Evolutionary conservation across 352 stramenopile species (phyloP).

Genomic region (Globisporangium camurandrum): DNA sequence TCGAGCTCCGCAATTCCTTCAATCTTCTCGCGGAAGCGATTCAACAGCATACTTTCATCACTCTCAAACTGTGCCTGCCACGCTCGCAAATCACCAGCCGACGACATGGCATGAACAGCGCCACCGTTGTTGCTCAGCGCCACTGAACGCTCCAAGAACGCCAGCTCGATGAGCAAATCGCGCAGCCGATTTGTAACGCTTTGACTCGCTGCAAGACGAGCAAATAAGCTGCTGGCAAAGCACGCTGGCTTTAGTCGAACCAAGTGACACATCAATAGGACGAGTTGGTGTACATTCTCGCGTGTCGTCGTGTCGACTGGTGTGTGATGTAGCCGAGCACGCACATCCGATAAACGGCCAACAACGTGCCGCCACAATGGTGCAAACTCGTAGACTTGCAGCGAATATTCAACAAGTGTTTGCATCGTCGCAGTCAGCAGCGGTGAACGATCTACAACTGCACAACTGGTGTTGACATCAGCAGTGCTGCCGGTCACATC

Average conservation of each 20-base stretch:
- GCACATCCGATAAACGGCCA: neutral
- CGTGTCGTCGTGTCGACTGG: neutral
- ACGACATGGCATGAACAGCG: too few relatives aligned
- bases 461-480: too few relatives aligned
- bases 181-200: neutral
- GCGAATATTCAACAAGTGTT: neutral
- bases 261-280: neutral
- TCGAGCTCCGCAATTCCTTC: too few relatives aligned
- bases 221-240: neutral
- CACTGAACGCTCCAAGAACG: neutral
- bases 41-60: neutral
- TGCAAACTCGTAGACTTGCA: neutral
- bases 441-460: neutral
- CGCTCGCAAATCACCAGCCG: too few relatives aligned
- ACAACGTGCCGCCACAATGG: conserved; percentile 1
- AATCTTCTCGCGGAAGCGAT: neutral
- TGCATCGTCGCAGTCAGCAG: conserved; percentile 1
- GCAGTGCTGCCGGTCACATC: too few relatives aligned
- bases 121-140: too few relatives aligned
- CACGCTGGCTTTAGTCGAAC: conserved; percentile 1
- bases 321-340: neutral
- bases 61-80: neutral
- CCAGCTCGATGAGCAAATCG: conserved; percentile 1
- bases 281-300: neutral
- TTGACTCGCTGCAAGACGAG: neutral